Evolutionary conservation across 2,329 filamentous ascomycete species (phyloP), one percentile per base, ranked within the genome.

Genomic region (Orbilia oligospora): DNA sequence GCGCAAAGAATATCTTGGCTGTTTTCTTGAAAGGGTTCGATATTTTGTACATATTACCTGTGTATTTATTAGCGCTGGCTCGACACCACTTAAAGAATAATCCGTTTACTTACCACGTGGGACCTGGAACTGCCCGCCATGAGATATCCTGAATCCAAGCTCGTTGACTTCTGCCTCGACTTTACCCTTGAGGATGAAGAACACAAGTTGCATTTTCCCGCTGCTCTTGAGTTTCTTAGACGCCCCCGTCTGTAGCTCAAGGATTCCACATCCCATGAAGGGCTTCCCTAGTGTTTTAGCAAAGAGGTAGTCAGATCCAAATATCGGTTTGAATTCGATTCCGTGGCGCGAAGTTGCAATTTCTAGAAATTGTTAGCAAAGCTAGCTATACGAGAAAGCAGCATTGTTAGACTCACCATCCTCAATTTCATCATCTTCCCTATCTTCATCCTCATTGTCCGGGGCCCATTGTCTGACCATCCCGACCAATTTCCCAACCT

Each of bases 131-230:
- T 94, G 92, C 67, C 95, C 95, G 48, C 95, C 94, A 81, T 92
- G 93, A 44, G 91, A 90, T 80, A 97, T 94, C 71, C 91, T 90
- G 83, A 99, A 98, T 79, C 88, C 87, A 24, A 89, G 91, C 80
- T 92, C 89, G 80, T 92, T 90, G 58, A 97, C 89, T 30, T 90
- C 92, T 20, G 97, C 94, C 80, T 90, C 87, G 20, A 97, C 93
- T 80, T 92, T 90, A 22, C 96, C 96, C 53, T 89, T 88, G 81
- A 93, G 91, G 33, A 99, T 92, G 82, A 97, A 97, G 84, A 98
- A 98, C 0, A 92, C 91, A 91, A 99, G 96, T 83, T 97, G 94
- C 93, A 97, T 98, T 86, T 92, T 94, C 80, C 95, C 89, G 41
- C 92, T 92, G 85, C 97, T 98, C 87, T 98, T 98, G 61, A 91